Evolutionary conservation across 768 basidiomycete species (phyloP), one percentile per base, ranked within the genome.

Genomic region (Pulveroboletus frians): DNA sequence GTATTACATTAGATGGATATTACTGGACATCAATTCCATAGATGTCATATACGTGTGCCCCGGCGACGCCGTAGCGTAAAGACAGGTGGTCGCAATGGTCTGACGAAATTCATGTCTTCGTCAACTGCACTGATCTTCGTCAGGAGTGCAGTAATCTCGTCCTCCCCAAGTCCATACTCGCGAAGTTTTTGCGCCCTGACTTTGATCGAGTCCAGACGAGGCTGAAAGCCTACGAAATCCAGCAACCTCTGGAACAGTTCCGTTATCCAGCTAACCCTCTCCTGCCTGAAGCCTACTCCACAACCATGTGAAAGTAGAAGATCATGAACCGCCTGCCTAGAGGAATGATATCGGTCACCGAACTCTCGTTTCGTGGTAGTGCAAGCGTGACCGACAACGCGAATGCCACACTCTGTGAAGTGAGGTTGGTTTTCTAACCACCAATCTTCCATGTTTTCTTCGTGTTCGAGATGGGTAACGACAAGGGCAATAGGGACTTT

Each of bases 401-500:
- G 37, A 20, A 72, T 64, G n/a, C 52, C 55, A 29, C 49, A 58
- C 3, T 47, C 45, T 4, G 37, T 8, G 41, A 70, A 59, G 21
- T 61, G 53, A 21, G 30, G 11, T 8, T 50, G n/a, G 40, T 70
- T 72, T 9, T 51, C 17, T 9, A 11, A 27, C 69, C 71, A 71
- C 71, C 71, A 70, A 11, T 52, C 39, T 5, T 69, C 69, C 69
- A 71, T 72, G 13, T 55, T 50, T 17, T 67, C 57, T 52, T 67
- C 67, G 5, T 65, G 60, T 46, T 71, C 71, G 41, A 71, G 65
- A 18, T 70, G 63, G 5, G 69, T 70, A 46, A 70, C 29, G 41
- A 71, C 58, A 21, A 70, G 48, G 1, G 65, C 64, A 32, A 67
- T 39, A 9, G 66, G 64, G 8, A 71, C 66, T 10, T 65, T 62